Percentiles rank a stretch among this genome's conserved stretches.
phyloP scores from a whole-genome alignment of 2,329 filamentous ascomycete genomes.

The Fusarium chlamydosporum region DNA sequence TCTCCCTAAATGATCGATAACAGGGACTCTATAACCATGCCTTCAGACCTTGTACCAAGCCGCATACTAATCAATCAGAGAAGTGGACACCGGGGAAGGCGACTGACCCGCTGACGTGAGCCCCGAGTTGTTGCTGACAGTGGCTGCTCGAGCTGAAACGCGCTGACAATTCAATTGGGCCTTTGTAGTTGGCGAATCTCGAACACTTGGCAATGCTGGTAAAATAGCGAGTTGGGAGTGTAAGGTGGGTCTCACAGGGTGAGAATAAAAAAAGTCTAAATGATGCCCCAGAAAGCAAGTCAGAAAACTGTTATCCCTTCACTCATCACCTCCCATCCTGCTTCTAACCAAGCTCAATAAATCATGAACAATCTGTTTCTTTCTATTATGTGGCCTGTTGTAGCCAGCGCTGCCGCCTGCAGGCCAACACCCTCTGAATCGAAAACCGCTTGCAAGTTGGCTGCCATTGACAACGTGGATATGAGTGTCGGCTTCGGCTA shows the following conservation, averaged over 20 bases:
- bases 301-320: not conserved
- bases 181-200: not conserved
- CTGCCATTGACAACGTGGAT: not conserved
- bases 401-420: slow-evolving; percentile 12
- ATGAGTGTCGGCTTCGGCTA: slow-evolving; percentile 7
- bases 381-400: not conserved
- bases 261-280: too few species aligned
- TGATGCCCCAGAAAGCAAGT: too few species aligned
- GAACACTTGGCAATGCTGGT: too few species aligned
- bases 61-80: not conserved
- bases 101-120: slow-evolving; percentile 10
- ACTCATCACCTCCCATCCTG: not conserved
- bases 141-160: slow-evolving; percentile 2
- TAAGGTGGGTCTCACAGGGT: too few species aligned
- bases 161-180: not conserved
- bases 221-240: too few species aligned
- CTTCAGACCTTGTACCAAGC: too few species aligned
- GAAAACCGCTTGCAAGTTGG: slow-evolving; percentile 12
- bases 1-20: not conserved
- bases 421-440: not conserved
- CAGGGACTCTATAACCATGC: not conserved
- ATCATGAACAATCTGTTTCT: not conserved
- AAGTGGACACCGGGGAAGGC: not conserved
- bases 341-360: not conserved
- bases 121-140: slow-evolving; percentile 1